Evolutionary conservation across 2,329 filamentous ascomycete genomes (phyloP).

Genomic region (Fusarium paranaense): DNA sequence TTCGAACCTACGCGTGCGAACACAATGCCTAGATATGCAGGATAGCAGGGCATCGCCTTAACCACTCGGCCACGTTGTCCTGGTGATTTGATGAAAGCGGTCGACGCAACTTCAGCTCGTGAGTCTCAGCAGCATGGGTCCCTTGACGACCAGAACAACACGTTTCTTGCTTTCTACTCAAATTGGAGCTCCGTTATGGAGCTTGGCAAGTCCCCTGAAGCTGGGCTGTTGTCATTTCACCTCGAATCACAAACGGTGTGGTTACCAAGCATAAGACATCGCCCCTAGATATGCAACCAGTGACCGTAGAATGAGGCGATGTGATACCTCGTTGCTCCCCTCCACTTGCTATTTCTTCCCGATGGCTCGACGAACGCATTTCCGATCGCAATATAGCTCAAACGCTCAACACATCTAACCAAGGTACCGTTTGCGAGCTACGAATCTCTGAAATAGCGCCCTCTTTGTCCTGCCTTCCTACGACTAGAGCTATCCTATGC

Average conservation of each 20-base stretch:
- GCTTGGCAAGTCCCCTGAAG: not conserved
- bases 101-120: not conserved
- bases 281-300: not conserved
- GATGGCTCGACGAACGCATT: not conserved
- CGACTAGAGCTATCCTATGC: not conserved
- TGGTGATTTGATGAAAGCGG: not conserved
- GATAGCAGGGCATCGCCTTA: not conserved
- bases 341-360: not conserved
- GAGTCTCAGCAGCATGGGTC: not conserved
- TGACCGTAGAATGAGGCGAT: not conserved
- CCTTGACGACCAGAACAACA: not conserved
- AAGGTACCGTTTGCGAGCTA: not conserved
- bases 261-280: not conserved
- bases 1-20: not conserved
- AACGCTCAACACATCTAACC: not conserved
- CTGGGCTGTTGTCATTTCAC: not conserved
- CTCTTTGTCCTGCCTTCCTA: not conserved
- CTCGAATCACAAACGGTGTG: accelerated
- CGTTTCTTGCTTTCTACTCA: not conserved
- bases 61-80: not conserved
- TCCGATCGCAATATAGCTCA: not conserved
- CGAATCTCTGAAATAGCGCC: not conserved
- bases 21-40: not conserved
- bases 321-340: not conserved
- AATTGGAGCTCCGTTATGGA: not conserved